Evolutionary conservation across 2,329 filamentous ascomycete species (phyloP), one percentile per base, ranked within the genome.

Genomic region (Fusarium oxysporum): DNA sequence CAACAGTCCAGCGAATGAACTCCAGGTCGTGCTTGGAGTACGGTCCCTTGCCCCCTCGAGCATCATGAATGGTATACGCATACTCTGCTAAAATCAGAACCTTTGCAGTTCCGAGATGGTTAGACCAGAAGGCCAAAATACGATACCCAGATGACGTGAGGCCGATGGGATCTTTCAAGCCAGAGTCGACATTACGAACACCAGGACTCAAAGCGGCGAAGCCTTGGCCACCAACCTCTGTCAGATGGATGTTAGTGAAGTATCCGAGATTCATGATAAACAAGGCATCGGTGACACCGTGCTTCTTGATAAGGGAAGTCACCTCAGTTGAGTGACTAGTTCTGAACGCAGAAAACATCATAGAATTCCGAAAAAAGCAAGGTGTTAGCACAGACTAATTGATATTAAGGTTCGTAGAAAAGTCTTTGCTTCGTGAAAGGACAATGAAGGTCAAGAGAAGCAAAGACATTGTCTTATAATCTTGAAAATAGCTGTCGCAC

Each of bases 401-500:
- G 10, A 32, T 25, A 25, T 25, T 25, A 25, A 25, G 25, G 25
- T 25, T 25, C 25, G 25, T 4, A 21, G 14, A 16, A 28, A 14
- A 6, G 21, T 13, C 6, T 21, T 37, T 35, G 21, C 30, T 2
- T 23, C 5, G 21, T 19, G 4, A 8, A 19, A 4, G 17, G 3
- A 23, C 6, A 17, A 9, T 6, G 3, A 9, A 8, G 10, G n/a
- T 32, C 5, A 23, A 8, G 2, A 9, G 45, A 2, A 2, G 7
- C 4, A 0, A 12, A 6, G 7, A 32, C 4, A 32, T 48, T 4
- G 4, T 32, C 21, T 12, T 32, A 32, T n/a, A 32, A 17, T 8
- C 2, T 5, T 7, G 1, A 4, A 6, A 6, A 2, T 32, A 6
- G 1, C 3, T 7, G 8, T 8, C 7, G 8, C 23, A 6, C 0